Base-by-base conservation (phyloP, 192 early-diverging fungal species). In the Pilaira anomala region DNA sequence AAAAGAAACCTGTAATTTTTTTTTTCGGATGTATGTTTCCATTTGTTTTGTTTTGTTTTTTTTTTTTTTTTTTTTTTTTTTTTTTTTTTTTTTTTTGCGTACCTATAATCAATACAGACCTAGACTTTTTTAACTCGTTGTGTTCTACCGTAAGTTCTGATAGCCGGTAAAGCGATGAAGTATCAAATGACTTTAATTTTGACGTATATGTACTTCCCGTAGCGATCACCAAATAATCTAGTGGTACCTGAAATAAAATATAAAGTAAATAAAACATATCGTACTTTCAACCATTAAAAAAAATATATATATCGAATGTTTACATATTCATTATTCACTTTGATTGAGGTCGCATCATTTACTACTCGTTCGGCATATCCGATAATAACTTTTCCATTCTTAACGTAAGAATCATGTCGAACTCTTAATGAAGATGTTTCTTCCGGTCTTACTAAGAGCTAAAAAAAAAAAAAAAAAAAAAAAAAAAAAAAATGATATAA, bases 341-440 rank as follows among this genome's bases (percentile, higher is more conserved):
- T 16, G 24, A 75, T 21, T 18, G 40, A 56, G n/a, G 21, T 57
- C 4, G 62, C 73, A 53, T 60, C 48, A 11, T 57, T 16, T n/a
- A 36, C 39, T 12, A 75, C 54, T 14, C 48, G 48, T 14, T 63
- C 58, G 7, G 58, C 73, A 51, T 70, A 53, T 14, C 73, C 73
- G 49, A 75, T 69, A 22, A 75, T 70, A 3, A 75, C 65, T 53
- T 55, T 48, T 16, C 73, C 73, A 41, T 75, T 75, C 19, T 59
- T 56, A 1, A 67, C 52, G 40, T 75, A 75, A 14, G 56, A n/a
- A 36, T 69, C 64, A 56, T 75, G 73, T 8, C 58, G 49, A 14
- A 75, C 64, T 6, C 73, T 63, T 0, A 70, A 30, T 18, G 73
- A 75, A 7, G 36, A 56, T 26, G 59, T 44, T 4, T 66, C 40